phyloP scores from a whole-genome alignment of 2,329 filamentous ascomycete genomes.

The Neurospora crassa region DNA sequence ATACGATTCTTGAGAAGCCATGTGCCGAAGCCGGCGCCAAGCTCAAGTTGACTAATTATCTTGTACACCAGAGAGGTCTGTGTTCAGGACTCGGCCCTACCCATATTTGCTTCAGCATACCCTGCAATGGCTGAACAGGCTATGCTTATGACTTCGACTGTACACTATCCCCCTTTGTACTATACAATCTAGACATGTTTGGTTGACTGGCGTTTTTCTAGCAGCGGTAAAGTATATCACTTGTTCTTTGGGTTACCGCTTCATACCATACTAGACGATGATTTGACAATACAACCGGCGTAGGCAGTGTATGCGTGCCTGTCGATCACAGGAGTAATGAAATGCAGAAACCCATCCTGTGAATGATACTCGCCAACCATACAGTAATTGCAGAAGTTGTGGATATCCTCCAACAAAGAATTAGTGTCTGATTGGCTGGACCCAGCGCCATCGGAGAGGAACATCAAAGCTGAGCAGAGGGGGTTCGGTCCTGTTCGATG shows the following conservation, averaged over 20 bases:
- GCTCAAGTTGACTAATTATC: neutral
- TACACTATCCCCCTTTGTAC: neutral
- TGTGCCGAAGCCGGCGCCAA: neutral
- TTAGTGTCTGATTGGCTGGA: neutral
- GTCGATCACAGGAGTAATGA: constrained; percentile 11
- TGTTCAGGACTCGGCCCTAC: neutral
- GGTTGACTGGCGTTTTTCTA: neutral
- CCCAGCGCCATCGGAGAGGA: neutral
- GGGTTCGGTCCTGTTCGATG: neutral
- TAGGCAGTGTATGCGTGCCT: neutral
- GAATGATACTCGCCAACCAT: constrained; percentile 8
- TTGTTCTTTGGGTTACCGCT: neutral
- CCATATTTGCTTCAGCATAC: neutral
- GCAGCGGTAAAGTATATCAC: neutral
- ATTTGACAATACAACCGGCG: neutral
- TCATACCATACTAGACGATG: neutral
- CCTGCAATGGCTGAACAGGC: neutral
- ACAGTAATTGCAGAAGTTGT: constrained; percentile 1
- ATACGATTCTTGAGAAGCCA: neutral
- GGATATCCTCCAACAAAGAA: constrained; percentile 2
- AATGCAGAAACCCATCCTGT: constrained; percentile 12
- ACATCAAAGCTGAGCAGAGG: neutral
- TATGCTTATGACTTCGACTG: neutral
- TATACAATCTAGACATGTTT: neutral
- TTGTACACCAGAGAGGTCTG: neutral